Evolutionary conservation across 495 filamentous ascomycete species (phyloP).

Genomic region (Pseudoneurospora amorphoporcata): DNA sequence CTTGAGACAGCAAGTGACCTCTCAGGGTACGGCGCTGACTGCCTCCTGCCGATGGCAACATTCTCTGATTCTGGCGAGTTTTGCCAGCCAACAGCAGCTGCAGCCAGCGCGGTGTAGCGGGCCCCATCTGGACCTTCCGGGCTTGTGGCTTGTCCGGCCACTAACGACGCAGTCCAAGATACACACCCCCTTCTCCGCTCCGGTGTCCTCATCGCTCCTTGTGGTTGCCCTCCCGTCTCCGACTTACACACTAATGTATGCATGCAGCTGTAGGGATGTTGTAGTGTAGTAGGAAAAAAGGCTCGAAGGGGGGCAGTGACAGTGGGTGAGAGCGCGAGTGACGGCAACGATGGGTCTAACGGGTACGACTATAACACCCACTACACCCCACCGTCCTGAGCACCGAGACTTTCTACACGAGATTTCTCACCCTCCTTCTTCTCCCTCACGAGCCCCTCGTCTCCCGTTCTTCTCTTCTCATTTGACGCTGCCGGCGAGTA

Average conservation of each 20-base stretch:
- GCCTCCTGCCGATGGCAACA: conserved; percentile 9
- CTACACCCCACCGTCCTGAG: conserved; percentile 16
- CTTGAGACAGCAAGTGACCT: background rate
- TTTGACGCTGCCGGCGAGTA: conserved; percentile 42
- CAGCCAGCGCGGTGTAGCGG: conserved; percentile 2
- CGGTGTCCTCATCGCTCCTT: background rate
- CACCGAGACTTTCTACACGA: conserved; percentile 29
- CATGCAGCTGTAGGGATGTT: conserved; percentile 3
- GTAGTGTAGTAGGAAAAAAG: conserved; percentile 1
- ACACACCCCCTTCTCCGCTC: background rate
- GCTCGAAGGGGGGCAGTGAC: background rate
- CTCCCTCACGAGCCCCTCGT: conserved; percentile 36
- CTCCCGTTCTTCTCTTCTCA: conserved; percentile 40
- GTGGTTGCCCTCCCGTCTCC: background rate
- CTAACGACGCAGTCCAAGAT: conserved; percentile 4
- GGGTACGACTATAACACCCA: conserved; percentile 31
- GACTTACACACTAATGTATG: background rate
- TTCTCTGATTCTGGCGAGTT: conserved; percentile 2
- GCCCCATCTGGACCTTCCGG: conserved; percentile 4
- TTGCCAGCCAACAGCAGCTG: conserved; percentile 4
- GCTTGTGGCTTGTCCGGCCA: conserved; percentile 4
- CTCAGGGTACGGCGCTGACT: background rate
- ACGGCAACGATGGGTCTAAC: conserved; percentile 1
- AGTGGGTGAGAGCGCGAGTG: conserved; percentile 1
- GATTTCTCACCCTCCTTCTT: conserved; percentile 38